Percentiles rank a stretch among this genome's conserved stretches.
phyloP scores from a whole-genome alignment of 2,329 filamentous ascomycete species.

The Parastagonospora nodorum region DNA sequence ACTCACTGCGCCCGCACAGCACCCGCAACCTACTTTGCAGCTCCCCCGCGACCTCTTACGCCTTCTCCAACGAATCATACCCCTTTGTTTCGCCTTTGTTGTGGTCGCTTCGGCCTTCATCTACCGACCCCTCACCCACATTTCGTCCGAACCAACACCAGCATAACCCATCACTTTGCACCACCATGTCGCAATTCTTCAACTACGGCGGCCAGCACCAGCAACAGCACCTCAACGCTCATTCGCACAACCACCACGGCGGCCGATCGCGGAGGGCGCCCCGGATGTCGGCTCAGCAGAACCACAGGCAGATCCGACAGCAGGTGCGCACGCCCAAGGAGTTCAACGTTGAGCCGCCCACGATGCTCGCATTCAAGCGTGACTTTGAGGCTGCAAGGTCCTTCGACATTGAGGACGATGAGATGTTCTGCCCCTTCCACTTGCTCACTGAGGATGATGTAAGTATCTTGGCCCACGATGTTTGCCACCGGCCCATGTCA shows the following conservation, averaged over 20 bases:
- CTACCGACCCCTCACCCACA: slow-evolving; percentile 23
- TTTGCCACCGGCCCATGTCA: slow-evolving; percentile 32
- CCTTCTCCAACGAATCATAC: slow-evolving; percentile 10
- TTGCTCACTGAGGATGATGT: slow-evolving; percentile 94
- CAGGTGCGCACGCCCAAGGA: slow-evolving; percentile 84
- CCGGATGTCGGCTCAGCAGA: slow-evolving; percentile 78
- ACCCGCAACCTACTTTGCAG: slow-evolving; percentile 13
- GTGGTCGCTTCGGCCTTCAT: slow-evolving; percentile 22
- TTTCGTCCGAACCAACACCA: slow-evolving; percentile 21
- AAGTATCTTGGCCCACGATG: slow-evolving; percentile 45
- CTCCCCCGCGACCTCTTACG: slow-evolving; percentile 11
- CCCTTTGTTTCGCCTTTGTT: slow-evolving; percentile 35
- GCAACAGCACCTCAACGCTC: slow-evolving; percentile 55
- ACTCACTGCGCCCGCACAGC: slow-evolving; percentile 13
- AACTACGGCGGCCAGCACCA: slow-evolving; percentile 56
- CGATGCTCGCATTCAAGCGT: slow-evolving; percentile 77
- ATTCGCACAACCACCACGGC: slow-evolving; percentile 78
- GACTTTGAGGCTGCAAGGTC: slow-evolving; percentile 91
- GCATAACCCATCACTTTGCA: slow-evolving; percentile 43
- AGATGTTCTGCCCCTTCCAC: slow-evolving; percentile 88
- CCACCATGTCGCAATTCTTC: slow-evolving; percentile 55
- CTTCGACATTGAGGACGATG: slow-evolving; percentile 93
- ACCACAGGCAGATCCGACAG: slow-evolving; percentile 83
- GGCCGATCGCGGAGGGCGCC: slow-evolving; percentile 85
- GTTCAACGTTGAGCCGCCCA: slow-evolving; percentile 72